These are phyloP conservation scores for Strigomonas galati DNA, from an alignment of 208 protist species.

Conservation along the genomic window DNA sequence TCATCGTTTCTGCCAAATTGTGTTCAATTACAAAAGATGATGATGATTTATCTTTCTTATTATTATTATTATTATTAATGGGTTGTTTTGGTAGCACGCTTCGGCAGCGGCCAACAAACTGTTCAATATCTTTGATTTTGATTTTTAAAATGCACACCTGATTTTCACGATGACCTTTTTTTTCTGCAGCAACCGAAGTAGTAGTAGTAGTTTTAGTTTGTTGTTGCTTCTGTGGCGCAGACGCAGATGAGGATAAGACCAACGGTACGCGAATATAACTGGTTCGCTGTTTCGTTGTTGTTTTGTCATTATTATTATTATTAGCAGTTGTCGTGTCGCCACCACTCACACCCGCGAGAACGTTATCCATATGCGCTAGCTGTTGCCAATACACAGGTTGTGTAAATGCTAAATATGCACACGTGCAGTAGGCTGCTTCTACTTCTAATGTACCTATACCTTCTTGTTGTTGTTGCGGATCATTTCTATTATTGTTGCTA, in stretches of 20 bases:
- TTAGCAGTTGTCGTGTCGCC: too few relatives aligned
- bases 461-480: constrained; percentile 9
- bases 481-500: not conserved
- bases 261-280: not conserved
- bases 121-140: not conserved
- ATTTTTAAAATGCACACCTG: not conserved
- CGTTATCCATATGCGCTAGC: too few relatives aligned
- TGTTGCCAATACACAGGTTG: too few relatives aligned
- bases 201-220: not conserved
- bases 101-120: not conserved
- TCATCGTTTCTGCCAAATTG: too few relatives aligned
- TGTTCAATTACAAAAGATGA: too few relatives aligned
- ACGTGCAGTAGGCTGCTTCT: constrained; percentile 69
- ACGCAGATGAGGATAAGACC: not conserved
- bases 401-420: constrained; percentile 29
- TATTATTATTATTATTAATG: constrained; percentile 5
- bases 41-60: too few relatives aligned
- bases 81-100: too few relatives aligned
- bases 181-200: not conserved
- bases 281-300: too few relatives aligned
- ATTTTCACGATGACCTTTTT: not conserved
- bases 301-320: too few relatives aligned
- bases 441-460: constrained; percentile 24
- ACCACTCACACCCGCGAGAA: too few relatives aligned
- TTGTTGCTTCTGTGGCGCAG: not conserved